Percentiles rank a stretch among this genome's conserved stretches.
Evolutionary conservation across 73 alveolate species (phyloP).

Genomic region (Paramecium pentaurelia): DNA sequence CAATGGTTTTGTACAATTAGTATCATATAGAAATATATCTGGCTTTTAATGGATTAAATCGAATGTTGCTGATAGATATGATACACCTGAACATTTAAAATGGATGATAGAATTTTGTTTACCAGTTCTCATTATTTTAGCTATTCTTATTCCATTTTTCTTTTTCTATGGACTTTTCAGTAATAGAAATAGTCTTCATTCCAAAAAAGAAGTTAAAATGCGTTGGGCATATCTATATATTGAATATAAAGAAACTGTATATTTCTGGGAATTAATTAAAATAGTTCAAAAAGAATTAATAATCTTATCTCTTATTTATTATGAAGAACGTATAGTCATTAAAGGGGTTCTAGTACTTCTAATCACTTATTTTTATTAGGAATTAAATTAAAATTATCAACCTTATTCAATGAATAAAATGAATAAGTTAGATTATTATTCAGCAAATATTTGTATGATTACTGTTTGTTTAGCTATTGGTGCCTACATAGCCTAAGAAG

Average conservation of each 20-base stretch:
- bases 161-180: neutral
- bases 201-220: neutral
- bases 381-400: neutral
- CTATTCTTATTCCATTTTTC: neutral
- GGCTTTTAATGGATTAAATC: neutral
- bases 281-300: neutral
- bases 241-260: neutral
- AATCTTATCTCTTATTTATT: neutral
- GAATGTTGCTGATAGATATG: constrained; percentile 5
- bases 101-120: neutral
- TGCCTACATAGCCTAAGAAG: neutral
- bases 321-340: neutral
- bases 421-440: neutral
- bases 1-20: neutral
- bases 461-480: neutral
- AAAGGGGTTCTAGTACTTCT: neutral
- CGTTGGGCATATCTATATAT: neutral
- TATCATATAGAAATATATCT: neutral
- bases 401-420: neutral
- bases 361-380: neutral
- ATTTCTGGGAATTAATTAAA: constrained; percentile 25
- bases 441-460: neutral
- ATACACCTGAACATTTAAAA: neutral
- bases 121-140: neutral
- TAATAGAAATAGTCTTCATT: neutral